Percentiles rank a stretch among this genome's conserved stretches.
Conservation (phyloP, 257 asterid genomes). For the Lycium ferocissimum region DNA sequence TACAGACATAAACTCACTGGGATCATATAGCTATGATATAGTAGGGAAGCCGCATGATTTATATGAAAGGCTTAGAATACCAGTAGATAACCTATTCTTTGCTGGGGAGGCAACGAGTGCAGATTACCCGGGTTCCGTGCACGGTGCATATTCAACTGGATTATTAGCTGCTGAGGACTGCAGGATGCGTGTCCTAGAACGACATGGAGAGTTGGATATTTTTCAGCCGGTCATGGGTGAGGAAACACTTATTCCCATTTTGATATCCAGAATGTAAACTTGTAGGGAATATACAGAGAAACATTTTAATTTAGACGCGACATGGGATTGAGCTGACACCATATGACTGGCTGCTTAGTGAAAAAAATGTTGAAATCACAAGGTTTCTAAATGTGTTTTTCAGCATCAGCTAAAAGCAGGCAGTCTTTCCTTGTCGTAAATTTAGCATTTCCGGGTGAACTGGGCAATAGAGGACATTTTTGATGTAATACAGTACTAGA, state of each 20-base stretch:
- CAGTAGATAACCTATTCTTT: slow-evolving; percentile 85
- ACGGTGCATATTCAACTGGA: slow-evolving; percentile 90
- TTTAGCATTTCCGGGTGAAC: background rate
- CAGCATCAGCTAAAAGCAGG: slow-evolving; percentile 41
- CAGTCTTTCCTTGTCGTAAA: background rate
- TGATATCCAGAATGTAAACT: slow-evolving; percentile 70
- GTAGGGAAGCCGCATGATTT: slow-evolving; percentile 84
- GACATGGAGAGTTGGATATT: slow-evolving; percentile 77
- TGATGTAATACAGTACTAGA: background rate
- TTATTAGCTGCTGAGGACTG: slow-evolving; percentile 89
- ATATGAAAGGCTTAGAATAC: slow-evolving; percentile 77
- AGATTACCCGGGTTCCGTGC: slow-evolving; percentile 85
- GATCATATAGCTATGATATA: slow-evolving; percentile 84
- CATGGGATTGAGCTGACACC: background rate
- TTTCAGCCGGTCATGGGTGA: slow-evolving; percentile 75
- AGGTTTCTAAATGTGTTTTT: slow-evolving; percentile 45
- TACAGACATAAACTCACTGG: slow-evolving; percentile 68
- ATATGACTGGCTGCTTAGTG: slow-evolving; percentile 46
- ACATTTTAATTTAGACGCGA: background rate
- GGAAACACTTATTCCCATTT: slow-evolving; percentile 60
- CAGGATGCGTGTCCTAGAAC: slow-evolving; percentile 85
- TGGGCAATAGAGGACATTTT: background rate
- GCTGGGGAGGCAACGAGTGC: slow-evolving; percentile 92
- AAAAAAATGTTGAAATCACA: slow-evolving; percentile 40
- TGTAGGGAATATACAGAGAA: background rate